These are phyloP conservation scores for Knufia fluminis DNA, from an alignment of 2,329 filamentous ascomycete genomes.

Conservation along the genomic window DNA sequence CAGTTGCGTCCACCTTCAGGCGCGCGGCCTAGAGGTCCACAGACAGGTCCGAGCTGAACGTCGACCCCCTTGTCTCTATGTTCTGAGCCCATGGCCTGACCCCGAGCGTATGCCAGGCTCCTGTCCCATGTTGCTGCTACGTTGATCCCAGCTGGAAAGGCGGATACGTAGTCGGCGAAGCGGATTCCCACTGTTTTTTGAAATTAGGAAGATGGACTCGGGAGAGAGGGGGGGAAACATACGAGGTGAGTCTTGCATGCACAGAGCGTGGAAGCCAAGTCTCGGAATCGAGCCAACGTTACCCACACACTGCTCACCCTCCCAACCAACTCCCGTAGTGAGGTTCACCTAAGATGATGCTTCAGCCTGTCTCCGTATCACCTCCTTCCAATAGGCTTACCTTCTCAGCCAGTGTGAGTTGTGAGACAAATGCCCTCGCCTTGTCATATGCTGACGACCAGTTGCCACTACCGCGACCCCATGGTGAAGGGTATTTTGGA, in stretches of 20 bases:
- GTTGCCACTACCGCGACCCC: constrained; percentile 63
- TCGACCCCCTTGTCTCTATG: constrained; percentile 66
- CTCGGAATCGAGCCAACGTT: constrained; percentile 47
- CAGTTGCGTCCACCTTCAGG: constrained; percentile 63
- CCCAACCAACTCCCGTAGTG: constrained; percentile 76
- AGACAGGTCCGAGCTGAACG: constrained; percentile 66
- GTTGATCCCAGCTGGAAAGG: constrained; percentile 69
- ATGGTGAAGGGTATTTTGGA: constrained; percentile 77
- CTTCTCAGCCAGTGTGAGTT: constrained; percentile 77
- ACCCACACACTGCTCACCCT: constrained; percentile 66
- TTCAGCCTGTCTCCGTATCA: too few species aligned
- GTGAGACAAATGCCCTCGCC: constrained; percentile 69
- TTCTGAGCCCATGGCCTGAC: constrained; percentile 65
- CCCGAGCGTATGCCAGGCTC: constrained; percentile 58
- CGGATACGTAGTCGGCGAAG: constrained; percentile 68
- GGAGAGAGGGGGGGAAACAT: too few species aligned
- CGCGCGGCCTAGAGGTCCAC: constrained; percentile 60
- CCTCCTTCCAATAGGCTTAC: too few species aligned
- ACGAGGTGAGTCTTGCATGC: constrained; percentile 82
- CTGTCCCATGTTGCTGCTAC: constrained; percentile 78
- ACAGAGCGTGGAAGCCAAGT: constrained; percentile 63
- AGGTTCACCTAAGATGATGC: too few species aligned
- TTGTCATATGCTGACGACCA: constrained; percentile 70
- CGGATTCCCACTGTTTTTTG: constrained; percentile 71
- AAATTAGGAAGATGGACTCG: too few species aligned